phyloP scores from a whole-genome alignment of 2,329 filamentous ascomycete genomes.

The Exophiala calicioides region DNA sequence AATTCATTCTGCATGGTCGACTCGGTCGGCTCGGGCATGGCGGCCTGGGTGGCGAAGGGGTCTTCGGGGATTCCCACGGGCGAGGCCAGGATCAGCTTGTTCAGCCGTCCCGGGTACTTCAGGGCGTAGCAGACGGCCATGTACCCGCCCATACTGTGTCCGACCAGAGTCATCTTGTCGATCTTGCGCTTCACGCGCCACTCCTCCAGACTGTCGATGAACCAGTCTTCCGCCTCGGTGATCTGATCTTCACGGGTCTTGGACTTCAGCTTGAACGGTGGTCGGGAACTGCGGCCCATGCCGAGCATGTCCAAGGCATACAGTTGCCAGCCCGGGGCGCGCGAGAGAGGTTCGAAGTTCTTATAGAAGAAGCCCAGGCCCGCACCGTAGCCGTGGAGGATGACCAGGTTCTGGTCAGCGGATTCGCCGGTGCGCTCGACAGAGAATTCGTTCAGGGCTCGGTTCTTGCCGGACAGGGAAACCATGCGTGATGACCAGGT shows the following conservation, averaged over 20 bases:
- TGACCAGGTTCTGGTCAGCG: constrained; percentile 83
- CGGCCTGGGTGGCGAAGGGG: constrained; percentile 79
- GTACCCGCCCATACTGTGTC: constrained; percentile 92
- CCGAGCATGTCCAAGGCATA: constrained; percentile 94
- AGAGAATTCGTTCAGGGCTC: constrained; percentile 88
- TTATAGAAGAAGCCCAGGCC: constrained; percentile 98
- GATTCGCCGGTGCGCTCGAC: constrained; percentile 80
- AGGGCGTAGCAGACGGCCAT: constrained; percentile 92
- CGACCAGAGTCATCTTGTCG: constrained; percentile 88
- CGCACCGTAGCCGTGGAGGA: constrained; percentile 95
- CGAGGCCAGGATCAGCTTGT: constrained; percentile 93
- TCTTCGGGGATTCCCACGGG: constrained; percentile 95
- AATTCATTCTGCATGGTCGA: constrained; percentile 78
- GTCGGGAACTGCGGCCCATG: constrained; percentile 86
- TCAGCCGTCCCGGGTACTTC: constrained; percentile 91
- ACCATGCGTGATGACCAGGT: constrained; percentile 87
- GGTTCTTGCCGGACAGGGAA: constrained; percentile 77
- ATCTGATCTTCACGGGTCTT: constrained; percentile 81
- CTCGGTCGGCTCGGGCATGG: constrained; percentile 73
- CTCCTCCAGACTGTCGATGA: constrained; percentile 92
- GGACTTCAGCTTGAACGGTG: constrained; percentile 78
- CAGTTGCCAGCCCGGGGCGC: constrained; percentile 77
- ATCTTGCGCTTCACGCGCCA: constrained; percentile 89
- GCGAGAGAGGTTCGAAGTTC: constrained; percentile 87
- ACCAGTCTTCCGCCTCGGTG: constrained; percentile 89